Evolutionary conservation across 768 basidiomycete species (phyloP).

Genomic region (Trametes elegans): DNA sequence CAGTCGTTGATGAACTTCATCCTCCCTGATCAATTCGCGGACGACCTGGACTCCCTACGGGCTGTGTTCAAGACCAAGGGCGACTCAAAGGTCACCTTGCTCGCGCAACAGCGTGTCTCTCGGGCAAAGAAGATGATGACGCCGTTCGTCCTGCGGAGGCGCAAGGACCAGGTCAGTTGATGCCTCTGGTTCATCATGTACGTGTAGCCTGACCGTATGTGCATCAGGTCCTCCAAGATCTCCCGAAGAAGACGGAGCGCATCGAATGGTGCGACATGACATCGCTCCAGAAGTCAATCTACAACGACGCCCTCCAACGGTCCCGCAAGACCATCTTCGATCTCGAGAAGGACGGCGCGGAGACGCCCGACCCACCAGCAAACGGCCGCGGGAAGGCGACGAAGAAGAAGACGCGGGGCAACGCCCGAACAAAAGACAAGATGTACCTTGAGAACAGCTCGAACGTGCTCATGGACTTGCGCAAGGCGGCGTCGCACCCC

Average conservation of each 20-base stretch:
- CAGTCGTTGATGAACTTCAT: slow-evolving; percentile 99
- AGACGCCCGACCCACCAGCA: slow-evolving; percentile 31
- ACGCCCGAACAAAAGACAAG: slow-evolving; percentile 56
- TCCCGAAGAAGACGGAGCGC: slow-evolving; percentile 89
- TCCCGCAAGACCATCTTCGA: slow-evolving; percentile 80
- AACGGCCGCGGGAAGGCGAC: slow-evolving; percentile 29
- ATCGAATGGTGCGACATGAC: slow-evolving; percentile 98
- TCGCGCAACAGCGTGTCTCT: slow-evolving; percentile 91
- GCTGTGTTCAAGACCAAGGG: slow-evolving; percentile 97
- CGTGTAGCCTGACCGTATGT: not conserved
- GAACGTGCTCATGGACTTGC: slow-evolving; percentile 95
- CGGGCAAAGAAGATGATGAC: slow-evolving; percentile 99
- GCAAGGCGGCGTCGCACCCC: slow-evolving; percentile 95
- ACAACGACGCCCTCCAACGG: slow-evolving; percentile 80
- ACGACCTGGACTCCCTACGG: slow-evolving; percentile 73
- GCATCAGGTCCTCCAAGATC: slow-evolving; percentile 80
- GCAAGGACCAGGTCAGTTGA: slow-evolving; percentile 88
- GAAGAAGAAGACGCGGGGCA: slow-evolving; percentile 47
- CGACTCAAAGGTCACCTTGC: slow-evolving; percentile 82
- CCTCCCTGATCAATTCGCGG: slow-evolving; percentile 83
- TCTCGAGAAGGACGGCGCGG: slow-evolving; percentile 31
- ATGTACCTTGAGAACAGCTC: slow-evolving; percentile 77
- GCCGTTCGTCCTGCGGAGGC: slow-evolving; percentile 93
- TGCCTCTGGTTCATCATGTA: not conserved
- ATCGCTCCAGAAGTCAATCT: slow-evolving; percentile 73